Base-by-base conservation (phyloP, 2,329 filamentous ascomycete genomes). In the Colletotrichum brevisporum region DNA sequence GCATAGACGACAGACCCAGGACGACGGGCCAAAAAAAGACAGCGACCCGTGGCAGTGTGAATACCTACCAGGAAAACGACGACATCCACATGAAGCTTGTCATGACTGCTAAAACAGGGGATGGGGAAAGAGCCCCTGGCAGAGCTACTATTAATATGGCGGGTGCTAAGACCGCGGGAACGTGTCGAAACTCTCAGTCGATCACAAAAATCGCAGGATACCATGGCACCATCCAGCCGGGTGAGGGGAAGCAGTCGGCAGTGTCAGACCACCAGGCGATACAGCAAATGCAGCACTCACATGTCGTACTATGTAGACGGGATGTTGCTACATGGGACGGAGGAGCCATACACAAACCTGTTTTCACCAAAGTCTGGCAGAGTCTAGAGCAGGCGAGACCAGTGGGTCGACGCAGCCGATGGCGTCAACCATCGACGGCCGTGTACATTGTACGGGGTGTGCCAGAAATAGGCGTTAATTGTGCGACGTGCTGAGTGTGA, bases 321-420 rank as follows among this genome's bases (percentile, higher is more conserved):
- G n/a, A 27, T 43, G 9, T 21, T 4, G 12, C 36, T 36, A 55
- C 43, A 51, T 69, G 55, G 66, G 66, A 69, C 55, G 66, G 27
- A 55, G 62, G 55, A 43, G 55, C 55, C 54, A 66, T 66, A 69
- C 62, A 43, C 9, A 47, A 24, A 18, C 47, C 18, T 21, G 55
- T 10, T 39, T 36, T 13, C 26, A 24, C 8, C 21, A 66, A 69
- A 66, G 62, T 52, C 64, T 66, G 31, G 18, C 26, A 15, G 55
- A 31, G 55, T 60, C 62, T 27, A 66, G 66, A 69, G 45, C 66
- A 51, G 66, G 61, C 66, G 54, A 69, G 55, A 60, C 36, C 55
- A 43, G 50, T 62, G 31, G 55, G n/a, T 36, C 48, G 50, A 47
- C 12, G 54, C n/a, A 56, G 54, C 45, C 54, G 54, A 55, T 65